Evolutionary conservation across 2,329 filamentous ascomycete species (phyloP).

Genomic region (Xylariaceae sp.): DNA sequence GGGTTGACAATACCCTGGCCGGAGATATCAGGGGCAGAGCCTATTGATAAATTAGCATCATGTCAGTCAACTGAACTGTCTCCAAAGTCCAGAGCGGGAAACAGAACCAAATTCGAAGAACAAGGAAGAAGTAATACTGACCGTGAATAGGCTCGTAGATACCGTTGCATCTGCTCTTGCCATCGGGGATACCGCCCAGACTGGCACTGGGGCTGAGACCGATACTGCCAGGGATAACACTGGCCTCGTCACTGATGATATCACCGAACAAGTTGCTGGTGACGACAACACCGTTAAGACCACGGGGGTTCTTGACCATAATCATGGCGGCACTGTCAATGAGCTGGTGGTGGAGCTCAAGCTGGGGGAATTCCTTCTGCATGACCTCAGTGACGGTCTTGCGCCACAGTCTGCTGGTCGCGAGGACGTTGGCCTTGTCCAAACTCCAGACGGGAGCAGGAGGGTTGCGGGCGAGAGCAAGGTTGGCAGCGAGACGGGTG

Average conservation of each 20-base stretch:
- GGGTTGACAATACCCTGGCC: constrained; percentile 90
- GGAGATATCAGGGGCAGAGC: constrained; percentile 88
- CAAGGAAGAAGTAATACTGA: constrained; percentile 36
- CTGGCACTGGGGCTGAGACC: constrained; percentile 85
- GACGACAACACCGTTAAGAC: constrained; percentile 84
- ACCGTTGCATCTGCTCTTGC: constrained; percentile 78
- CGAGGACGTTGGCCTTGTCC: constrained; percentile 96
- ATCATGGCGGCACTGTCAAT: constrained; percentile 98
- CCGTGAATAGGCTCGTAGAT: constrained; percentile 98
- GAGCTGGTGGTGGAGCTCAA: constrained; percentile 80
- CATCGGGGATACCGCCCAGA: constrained; percentile 79
- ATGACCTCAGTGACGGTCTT: constrained; percentile 82
- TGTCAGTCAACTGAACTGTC: constrained; percentile 5
- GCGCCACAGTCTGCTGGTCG: constrained; percentile 83
- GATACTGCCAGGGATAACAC: constrained; percentile 85
- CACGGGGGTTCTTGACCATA: constrained; percentile 88
- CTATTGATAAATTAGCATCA: constrained; percentile 30
- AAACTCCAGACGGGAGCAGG: constrained; percentile 77
- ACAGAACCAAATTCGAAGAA: background rate
- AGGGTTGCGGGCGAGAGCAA: constrained; percentile 72
- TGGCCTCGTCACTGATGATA: constrained; percentile 93
- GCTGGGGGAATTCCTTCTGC: constrained; percentile 79
- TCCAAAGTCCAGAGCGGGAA: background rate
- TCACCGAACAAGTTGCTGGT: constrained; percentile 95
- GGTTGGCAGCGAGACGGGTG: constrained; percentile 71